Evolutionary conservation across 192 early-diverging fungal genomes (phyloP).

Genomic region (Coemansia sp.): DNA sequence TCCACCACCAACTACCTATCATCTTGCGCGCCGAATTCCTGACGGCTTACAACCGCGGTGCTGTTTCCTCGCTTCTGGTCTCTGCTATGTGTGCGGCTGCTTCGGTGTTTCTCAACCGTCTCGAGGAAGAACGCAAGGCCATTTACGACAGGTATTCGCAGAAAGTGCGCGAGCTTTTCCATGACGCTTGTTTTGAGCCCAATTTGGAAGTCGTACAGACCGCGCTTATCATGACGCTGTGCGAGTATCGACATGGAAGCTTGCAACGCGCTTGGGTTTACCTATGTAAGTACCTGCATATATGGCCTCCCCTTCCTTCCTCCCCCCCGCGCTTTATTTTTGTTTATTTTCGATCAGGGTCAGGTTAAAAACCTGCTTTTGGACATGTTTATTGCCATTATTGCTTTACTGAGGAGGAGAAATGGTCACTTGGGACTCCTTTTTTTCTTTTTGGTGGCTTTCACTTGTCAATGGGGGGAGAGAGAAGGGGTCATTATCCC

Average conservation of each 20-base stretch:
- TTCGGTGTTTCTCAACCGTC: conserved; percentile 51
- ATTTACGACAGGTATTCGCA: conserved; percentile 49
- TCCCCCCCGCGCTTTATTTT: background rate
- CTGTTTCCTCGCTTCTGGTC: conserved; percentile 35
- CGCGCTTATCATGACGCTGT: conserved; percentile 57
- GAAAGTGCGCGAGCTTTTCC: conserved; percentile 55
- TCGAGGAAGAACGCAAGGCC: conserved; percentile 51
- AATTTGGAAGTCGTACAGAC: conserved; percentile 57
- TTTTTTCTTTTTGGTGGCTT: conserved; percentile 18
- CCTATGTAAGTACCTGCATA: conserved; percentile 50
- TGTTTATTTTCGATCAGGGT: conserved; percentile 4
- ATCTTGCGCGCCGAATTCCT: conserved; percentile 34
- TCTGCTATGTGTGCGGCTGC: conserved; percentile 54
- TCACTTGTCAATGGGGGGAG: conserved; percentile 17
- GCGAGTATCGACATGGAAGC: conserved; percentile 55
- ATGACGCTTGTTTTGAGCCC: conserved; percentile 57
- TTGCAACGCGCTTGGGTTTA: conserved; percentile 56
- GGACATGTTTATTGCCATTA: background rate
- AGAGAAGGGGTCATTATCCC: background rate
- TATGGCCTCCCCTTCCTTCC: background rate
- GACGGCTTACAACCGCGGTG: conserved; percentile 19
- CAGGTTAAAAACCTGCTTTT: background rate
- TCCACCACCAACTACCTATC: conserved; percentile 55
- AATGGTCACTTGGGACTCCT: conserved; percentile 3
- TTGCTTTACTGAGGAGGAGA: background rate